phyloP scores from a whole-genome alignment of 768 basidiomycete species.

The Coprinopsis cinerea region DNA sequence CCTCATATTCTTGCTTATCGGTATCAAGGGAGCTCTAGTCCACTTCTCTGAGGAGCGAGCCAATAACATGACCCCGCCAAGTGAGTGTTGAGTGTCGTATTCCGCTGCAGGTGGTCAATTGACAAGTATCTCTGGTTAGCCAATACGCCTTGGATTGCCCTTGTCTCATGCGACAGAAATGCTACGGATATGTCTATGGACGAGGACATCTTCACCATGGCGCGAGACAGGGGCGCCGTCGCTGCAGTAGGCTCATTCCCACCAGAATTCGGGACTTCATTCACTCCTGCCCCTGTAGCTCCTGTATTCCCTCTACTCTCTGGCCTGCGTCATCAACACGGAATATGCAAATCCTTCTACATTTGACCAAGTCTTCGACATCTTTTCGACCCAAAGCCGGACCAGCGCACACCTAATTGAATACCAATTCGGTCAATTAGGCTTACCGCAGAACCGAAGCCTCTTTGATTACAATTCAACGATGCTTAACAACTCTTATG shows the following conservation, averaged over 20 bases:
- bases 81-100: no score
- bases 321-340: slow-evolving; percentile 69
- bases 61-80: slow-evolving; percentile 42
- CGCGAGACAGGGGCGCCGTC: slow-evolving; percentile 70
- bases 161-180: slow-evolving; percentile 79
- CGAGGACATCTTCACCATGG: slow-evolving; percentile 78
- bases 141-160: slow-evolving; percentile 85
- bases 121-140: slow-evolving; percentile 35
- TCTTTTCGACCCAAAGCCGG: slow-evolving; percentile 67
- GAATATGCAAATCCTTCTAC: slow-evolving; percentile 43
- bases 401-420: slow-evolving; percentile 51
- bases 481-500: slow-evolving; percentile 50
- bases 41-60: slow-evolving; percentile 70
- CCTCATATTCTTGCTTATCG: slow-evolving; percentile 2
- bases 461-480: slow-evolving; percentile 57
- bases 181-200: slow-evolving; percentile 55
- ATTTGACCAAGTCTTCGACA: slow-evolving; percentile 71
- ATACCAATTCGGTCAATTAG: slow-evolving; percentile 56
- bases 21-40: slow-evolving; percentile 69
- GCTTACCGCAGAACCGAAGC: slow-evolving; percentile 42
- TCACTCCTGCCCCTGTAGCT: slow-evolving; percentile 40
- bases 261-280: background rate
- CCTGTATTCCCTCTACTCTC: slow-evolving; percentile 68
- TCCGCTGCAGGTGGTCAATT: slow-evolving; percentile 5
- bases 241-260: slow-evolving; percentile 52